A percentile compares a stretch with the other conserved stretches of the same genome.
phyloP scores from a whole-genome alignment of 176 grass and related monocot species.

The Carex cristatella region DNA sequence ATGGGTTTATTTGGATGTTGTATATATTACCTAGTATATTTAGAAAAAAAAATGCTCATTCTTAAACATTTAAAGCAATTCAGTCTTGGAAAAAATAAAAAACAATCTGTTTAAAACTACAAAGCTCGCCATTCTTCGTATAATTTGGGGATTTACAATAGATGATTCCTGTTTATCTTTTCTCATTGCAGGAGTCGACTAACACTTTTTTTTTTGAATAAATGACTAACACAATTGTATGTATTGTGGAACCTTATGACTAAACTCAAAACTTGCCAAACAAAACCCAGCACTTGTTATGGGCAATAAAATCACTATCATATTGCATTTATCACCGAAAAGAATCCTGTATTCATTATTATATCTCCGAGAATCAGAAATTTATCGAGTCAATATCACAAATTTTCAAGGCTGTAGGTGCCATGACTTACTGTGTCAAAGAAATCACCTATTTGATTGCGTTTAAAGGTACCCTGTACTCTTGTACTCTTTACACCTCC shows the following conservation, averaged over 20 bases:
- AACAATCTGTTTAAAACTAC: not conserved
- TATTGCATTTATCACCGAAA: not conserved
- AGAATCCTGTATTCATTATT: not conserved
- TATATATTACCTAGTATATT: not conserved
- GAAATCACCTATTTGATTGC: not conserved
- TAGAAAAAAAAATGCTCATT: not conserved
- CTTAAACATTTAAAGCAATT: not conserved
- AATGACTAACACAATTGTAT: not conserved
- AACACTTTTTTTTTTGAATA: not conserved
- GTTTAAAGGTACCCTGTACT: not conserved
- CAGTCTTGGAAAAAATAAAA: not conserved
- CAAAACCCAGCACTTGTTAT: no score
- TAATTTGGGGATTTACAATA: not conserved
- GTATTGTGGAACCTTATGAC: not conserved
- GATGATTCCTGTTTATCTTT: not conserved
- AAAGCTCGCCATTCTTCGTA: not conserved
- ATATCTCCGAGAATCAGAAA: not conserved
- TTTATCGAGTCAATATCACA: not conserved
- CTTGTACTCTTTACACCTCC: not conserved
- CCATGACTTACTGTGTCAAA: constrained; percentile 8
- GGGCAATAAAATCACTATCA: no score
- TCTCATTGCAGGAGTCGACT: not conserved
- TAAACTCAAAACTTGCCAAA: no score
- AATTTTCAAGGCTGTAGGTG: not conserved
- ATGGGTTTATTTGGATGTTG: not conserved